Conservation (phyloP, 148 eudicot species). For the Vaccinium myrtillus region DNA sequence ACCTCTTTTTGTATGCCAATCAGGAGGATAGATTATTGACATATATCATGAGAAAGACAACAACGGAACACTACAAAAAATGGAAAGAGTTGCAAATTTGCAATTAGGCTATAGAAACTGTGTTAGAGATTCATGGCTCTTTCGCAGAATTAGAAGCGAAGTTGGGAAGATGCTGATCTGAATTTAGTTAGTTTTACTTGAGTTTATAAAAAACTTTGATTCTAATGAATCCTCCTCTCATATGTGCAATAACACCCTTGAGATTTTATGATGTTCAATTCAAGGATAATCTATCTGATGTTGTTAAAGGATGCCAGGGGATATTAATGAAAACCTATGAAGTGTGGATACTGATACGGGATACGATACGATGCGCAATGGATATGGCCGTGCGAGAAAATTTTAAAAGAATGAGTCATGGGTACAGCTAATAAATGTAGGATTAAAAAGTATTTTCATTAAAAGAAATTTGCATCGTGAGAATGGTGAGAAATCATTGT, state of each 20-base stretch:
- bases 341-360: neutral
- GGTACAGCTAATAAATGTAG: neutral
- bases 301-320: neutral
- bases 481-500: too few species aligned
- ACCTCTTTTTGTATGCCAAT: neutral
- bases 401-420: neutral
- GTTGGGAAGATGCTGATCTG: neutral
- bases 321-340: neutral
- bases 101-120: neutral
- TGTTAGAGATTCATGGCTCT: neutral
- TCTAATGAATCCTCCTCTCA: neutral
- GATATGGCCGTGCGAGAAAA: neutral
- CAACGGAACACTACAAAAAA: too few species aligned
- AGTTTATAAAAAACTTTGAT: neutral
- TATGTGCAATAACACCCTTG: neutral
- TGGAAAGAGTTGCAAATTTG: neutral
- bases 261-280: neutral
- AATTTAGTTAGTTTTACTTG: neutral
- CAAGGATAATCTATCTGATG: neutral
- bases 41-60: neutral
- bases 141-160: neutral
- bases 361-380: neutral
- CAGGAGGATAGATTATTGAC: neutral
- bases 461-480: too few species aligned
- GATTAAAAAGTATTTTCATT: neutral